These are phyloP conservation scores for Epichloe sibirici DNA, from an alignment of 2,329 filamentous ascomycete species.

Conservation along the genomic window DNA sequence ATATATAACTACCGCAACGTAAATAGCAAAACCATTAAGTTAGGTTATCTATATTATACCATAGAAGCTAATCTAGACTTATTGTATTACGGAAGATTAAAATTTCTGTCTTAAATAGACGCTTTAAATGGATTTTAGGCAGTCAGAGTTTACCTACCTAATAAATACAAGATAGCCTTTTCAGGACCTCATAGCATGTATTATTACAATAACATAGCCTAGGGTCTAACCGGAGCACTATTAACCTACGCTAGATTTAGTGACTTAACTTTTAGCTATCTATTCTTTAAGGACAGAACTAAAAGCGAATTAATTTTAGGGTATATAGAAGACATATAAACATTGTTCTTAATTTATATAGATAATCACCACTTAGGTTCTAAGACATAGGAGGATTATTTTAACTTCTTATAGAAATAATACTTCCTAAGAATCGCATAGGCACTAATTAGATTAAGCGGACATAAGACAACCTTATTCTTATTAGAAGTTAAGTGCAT, in stretches of 20 bases:
- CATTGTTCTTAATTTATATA: too few relatives aligned
- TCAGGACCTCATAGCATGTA: neutral
- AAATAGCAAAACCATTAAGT: neutral
- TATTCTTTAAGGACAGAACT: neutral
- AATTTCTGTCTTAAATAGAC: neutral
- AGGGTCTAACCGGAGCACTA: neutral
- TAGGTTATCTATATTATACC: neutral
- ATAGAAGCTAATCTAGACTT: neutral
- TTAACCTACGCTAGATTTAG: neutral
- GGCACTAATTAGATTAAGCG: neutral
- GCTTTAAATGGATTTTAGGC: neutral
- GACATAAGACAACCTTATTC: neutral
- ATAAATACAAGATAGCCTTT: neutral
- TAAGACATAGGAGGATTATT: neutral
- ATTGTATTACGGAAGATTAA: neutral
- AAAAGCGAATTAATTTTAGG: neutral
- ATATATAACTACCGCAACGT: neutral
- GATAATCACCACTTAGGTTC: too few relatives aligned
- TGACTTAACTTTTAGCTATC: neutral
- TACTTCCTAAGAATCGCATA: neutral
- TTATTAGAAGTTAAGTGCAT: neutral
- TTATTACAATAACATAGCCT: neutral
- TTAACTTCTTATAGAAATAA: neutral
- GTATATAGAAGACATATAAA: neutral
- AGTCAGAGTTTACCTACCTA: neutral